Conservation (phyloP, 2,329 filamentous ascomycete species). For the Ascochyta koolunga region DNA sequence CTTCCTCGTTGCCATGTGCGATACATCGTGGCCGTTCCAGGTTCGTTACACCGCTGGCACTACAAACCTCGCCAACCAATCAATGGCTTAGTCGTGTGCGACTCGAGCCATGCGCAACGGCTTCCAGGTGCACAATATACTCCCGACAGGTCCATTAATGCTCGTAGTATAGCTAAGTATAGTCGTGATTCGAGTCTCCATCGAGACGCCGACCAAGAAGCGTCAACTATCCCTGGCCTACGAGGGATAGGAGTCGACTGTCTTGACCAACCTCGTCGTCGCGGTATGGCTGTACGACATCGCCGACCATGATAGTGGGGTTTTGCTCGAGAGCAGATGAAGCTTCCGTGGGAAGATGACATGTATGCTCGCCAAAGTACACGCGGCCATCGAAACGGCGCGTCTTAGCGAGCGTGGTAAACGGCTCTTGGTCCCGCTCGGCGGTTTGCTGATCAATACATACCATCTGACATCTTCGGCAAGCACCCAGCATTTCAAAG, state of each 20-base stretch:
- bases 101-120: conserved; percentile 39
- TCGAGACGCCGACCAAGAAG: conserved; percentile 2
- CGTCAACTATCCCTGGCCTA: conserved; percentile 25
- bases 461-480: conserved; percentile 93
- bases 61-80: conserved; percentile 30
- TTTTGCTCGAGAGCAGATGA: conserved; percentile 36
- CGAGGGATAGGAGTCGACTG: conserved; percentile 30
- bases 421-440: conserved; percentile 80
- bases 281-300: conserved; percentile 39
- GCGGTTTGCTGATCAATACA: conserved; percentile 88
- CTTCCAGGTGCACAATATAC: conserved; percentile 24
- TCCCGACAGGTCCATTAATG: conserved; percentile 9
- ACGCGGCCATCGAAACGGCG: conserved; percentile 83
- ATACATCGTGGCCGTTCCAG: conserved; percentile 28
- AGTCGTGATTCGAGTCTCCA: background rate
- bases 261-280: conserved; percentile 39
- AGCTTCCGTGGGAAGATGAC: conserved; percentile 45
- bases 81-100: conserved; percentile 18
- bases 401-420: conserved; percentile 85
- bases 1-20: conserved; percentile 25
- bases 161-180: conserved; percentile 9
- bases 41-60: conserved; percentile 25
- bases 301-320: conserved; percentile 49
- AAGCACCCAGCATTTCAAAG: conserved; percentile 79
- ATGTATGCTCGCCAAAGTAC: conserved; percentile 82